A percentile compares a stretch with the other conserved stretches of the same genome.
Evolutionary conservation across 2,329 filamentous ascomycete species (phyloP).

Genomic region (Rhynchosporium secalis): DNA sequence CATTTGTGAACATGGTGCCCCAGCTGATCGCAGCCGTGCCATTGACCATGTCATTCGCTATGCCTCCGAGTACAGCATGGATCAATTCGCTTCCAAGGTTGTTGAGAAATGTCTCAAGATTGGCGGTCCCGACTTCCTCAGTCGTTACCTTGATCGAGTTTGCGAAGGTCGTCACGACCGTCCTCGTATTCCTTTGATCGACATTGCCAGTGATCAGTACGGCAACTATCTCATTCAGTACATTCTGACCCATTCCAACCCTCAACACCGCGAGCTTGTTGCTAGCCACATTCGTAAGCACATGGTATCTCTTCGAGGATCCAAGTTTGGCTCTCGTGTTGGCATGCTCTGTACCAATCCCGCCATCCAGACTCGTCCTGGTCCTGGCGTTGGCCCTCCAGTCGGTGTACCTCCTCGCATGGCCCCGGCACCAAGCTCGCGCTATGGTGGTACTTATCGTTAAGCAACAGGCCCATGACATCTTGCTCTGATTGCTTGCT

Average conservation of each 20-base stretch:
- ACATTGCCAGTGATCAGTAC: slow-evolving; percentile 98
- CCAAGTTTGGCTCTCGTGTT: slow-evolving; percentile 96
- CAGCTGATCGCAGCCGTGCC: slow-evolving; percentile 86
- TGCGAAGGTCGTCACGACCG: slow-evolving; percentile 89
- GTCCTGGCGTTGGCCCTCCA: slow-evolving; percentile 72
- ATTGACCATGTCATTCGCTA: slow-evolving; percentile 94
- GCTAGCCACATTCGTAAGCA: slow-evolving; percentile 95
- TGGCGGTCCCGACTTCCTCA: slow-evolving; percentile 83
- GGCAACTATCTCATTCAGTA: slow-evolving; percentile 98
- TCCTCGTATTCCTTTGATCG: slow-evolving; percentile 93
- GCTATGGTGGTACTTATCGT: slow-evolving; percentile 60
- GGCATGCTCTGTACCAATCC: slow-evolving; percentile 99
- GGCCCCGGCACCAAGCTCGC: slow-evolving; percentile 56
- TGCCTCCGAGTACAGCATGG: slow-evolving; percentile 95
- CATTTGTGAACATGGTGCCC: slow-evolving; percentile 93
- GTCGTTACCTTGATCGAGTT: slow-evolving; percentile 89
- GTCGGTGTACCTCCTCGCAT: slow-evolving; percentile 54
- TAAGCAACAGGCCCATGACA: slow-evolving; percentile 40
- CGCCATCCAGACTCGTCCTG: slow-evolving; percentile 82
- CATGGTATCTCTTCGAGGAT: slow-evolving; percentile 97
- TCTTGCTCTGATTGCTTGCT: slow-evolving; percentile 30
- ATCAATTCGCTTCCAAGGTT: slow-evolving; percentile 98
- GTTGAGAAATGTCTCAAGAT: slow-evolving; percentile 99
- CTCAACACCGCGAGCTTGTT: slow-evolving; percentile 90
- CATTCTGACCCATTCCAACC: slow-evolving; percentile 84